Conservation (phyloP, 2,329 filamentous ascomycete species). For the Pestalotiopsis sp. region DNA sequence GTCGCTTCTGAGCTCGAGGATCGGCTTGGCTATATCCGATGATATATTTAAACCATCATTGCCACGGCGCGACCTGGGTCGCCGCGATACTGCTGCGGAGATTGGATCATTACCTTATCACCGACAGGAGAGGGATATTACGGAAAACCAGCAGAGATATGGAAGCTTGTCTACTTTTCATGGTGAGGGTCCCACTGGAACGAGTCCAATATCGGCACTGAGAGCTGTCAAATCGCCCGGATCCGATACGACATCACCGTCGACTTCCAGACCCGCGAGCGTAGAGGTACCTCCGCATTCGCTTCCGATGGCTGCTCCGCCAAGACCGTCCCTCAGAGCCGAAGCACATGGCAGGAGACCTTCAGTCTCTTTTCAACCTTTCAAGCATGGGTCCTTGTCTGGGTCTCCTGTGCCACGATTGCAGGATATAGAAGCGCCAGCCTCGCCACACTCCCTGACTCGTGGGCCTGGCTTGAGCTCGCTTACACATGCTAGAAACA, state of each 20-base stretch:
- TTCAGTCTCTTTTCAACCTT: constrained; percentile 90
- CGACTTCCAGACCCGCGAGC: constrained; percentile 52
- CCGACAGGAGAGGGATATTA: constrained; percentile 47
- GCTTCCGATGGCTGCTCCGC: constrained; percentile 48
- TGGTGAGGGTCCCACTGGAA: constrained; percentile 74
- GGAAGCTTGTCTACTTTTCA: constrained; percentile 90
- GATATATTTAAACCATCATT: constrained; percentile 83
- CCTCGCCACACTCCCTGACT: constrained; percentile 57
- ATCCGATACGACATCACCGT: constrained; percentile 64
- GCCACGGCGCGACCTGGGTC: constrained; percentile 53
- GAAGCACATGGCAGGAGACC: constrained; percentile 68
- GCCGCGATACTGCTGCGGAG: constrained; percentile 47
- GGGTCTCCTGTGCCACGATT: constrained; percentile 71
- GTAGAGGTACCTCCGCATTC: constrained; percentile 52
- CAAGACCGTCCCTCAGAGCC: constrained; percentile 41
- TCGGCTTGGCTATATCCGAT: constrained; percentile 84
- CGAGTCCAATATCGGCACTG: constrained; percentile 84
- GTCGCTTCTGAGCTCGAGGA: constrained; percentile 85
- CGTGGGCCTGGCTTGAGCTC: constrained; percentile 51
- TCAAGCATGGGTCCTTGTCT: constrained; percentile 94
- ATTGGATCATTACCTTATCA: constrained; percentile 77
- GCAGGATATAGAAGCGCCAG: constrained; percentile 53
- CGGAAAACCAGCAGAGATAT: constrained; percentile 78
- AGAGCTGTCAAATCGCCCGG: constrained; percentile 67
- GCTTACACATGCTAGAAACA: constrained; percentile 65